Evolutionary conservation across 2,329 filamentous ascomycete genomes (phyloP), one percentile per base, ranked within the genome.

Genomic region (Sphaerulina populicola): DNA sequence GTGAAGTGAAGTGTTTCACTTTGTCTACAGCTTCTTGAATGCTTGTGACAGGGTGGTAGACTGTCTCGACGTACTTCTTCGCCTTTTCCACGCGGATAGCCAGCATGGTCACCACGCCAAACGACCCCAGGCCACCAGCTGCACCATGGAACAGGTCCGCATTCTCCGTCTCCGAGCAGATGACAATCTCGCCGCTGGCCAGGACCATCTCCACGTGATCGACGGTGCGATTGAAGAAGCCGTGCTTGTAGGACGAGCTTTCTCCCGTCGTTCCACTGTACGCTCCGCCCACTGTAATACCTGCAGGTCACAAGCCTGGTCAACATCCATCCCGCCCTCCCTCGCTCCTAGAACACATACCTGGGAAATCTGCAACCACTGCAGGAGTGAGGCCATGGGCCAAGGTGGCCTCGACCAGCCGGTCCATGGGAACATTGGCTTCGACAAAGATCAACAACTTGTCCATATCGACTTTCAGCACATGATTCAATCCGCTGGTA

Each of bases 331-430:
- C 15, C 29, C n/a, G n/a, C 18, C 9, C 8, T 4, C 33, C 2
- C 11, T 9, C 30, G 11, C 6, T 10, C 21, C 2, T 42, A 18
- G 18, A 18, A 18, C 18, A 29, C 31, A 38, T 49, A 23, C 40
- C 82, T 1, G 81, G 82, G 51, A 86, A 85, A 62, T 86, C 82
- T 77, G 83, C 83, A 4, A 85, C 81, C 0, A 86, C 80, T 0
- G 79, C 77, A 0, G 83, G 81, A 2, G 85, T 70, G 1, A 85
- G 69, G 1, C 74, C 75, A 47, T 77, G 67, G 14, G 70, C 66
- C n/a, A 82, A 60, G 0, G 81, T 79, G 2, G 76, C 77, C 48
- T 75, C 73, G 11, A 84, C 76, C 6, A 86, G 74, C 0, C 66
- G 66, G 57, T 85, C 82, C 81, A 86, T 85, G 1, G 81, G 71